Evolutionary conservation across 352 stramenopile genomes (phyloP).

Genomic region (Phytophthora pluvialis): DNA sequence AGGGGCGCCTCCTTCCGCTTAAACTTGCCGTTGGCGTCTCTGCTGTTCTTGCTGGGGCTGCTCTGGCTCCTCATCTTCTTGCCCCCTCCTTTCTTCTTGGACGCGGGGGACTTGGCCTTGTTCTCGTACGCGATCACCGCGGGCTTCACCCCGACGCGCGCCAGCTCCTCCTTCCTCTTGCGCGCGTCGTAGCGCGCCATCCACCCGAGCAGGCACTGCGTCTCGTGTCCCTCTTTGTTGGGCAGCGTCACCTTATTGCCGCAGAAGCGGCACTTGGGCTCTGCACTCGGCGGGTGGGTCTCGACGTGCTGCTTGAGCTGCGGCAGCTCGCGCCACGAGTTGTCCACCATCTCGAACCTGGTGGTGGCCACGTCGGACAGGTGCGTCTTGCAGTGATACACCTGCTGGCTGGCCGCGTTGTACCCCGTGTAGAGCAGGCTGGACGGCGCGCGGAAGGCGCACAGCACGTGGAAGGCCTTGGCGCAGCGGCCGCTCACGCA

Average conservation of each 20-base stretch:
- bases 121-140: conserved; percentile 51
- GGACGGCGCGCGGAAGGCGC: conserved; percentile 75
- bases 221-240: conserved; percentile 59
- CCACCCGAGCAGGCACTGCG: conserved; percentile 66
- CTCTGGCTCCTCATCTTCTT: conserved; percentile 27
- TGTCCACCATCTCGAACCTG: conserved; percentile 75
- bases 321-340: conserved; percentile 52
- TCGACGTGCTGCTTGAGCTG: conserved; percentile 35
- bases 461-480: conserved; percentile 84
- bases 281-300: conserved; percentile 31
- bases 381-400: conserved; percentile 87
- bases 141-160: conserved; percentile 40
- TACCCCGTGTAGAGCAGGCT: conserved; percentile 84
- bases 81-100: conserved; percentile 33
- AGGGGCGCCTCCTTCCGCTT: conserved; percentile 51
- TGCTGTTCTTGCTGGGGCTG: conserved; percentile 18
- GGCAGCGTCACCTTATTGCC: conserved; percentile 47
- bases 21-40: conserved; percentile 33
- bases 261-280: conserved; percentile 66
- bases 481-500: conserved; percentile 86
- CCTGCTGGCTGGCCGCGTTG: conserved; percentile 76
- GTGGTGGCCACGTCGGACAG: conserved; percentile 62
- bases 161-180: conserved; percentile 47
- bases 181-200: conserved; percentile 52
- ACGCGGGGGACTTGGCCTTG: conserved; percentile 28